Conservation (phyloP, 2,329 filamentous ascomycete species). For the Phymatotrichopsis omnivora region DNA sequence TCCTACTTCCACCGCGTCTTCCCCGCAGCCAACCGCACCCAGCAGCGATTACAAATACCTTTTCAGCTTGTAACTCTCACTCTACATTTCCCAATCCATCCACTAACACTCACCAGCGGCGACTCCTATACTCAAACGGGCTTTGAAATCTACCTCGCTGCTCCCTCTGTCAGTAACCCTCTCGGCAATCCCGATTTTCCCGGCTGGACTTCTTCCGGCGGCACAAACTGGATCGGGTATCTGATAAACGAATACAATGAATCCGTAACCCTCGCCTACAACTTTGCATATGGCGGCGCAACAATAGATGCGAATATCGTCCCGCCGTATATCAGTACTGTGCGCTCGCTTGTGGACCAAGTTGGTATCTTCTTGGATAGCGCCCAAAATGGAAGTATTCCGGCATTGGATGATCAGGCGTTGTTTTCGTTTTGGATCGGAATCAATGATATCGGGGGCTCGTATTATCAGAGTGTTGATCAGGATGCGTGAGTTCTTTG, state of each 20-base stretch:
- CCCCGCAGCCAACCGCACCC: neutral
- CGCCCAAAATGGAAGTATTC: conserved; percentile 34
- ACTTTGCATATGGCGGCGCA: conserved; percentile 47
- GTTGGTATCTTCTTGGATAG: conserved; percentile 39
- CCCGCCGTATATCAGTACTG: conserved; percentile 41
- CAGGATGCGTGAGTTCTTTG: conserved; percentile 16
- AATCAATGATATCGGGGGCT: conserved; percentile 47
- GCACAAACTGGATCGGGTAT: conserved; percentile 45
- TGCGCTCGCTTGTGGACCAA: conserved; percentile 45
- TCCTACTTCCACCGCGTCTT: neutral
- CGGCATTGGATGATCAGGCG: no score
- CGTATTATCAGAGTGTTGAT: conserved; percentile 33
- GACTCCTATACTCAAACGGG: conserved; percentile 52
- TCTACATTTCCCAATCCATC: conserved; percentile 14
- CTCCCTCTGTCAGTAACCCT: conserved; percentile 46
- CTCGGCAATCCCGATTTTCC: conserved; percentile 52
- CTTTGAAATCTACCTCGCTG: conserved; percentile 44
- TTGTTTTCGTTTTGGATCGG: conserved; percentile 46
- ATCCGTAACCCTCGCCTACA: conserved; percentile 43
- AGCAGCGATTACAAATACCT: conserved; percentile 8
- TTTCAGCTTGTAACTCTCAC: conserved; percentile 8
- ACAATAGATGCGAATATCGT: conserved; percentile 46
- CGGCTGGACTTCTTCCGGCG: conserved; percentile 43
- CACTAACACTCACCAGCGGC: conserved; percentile 36
- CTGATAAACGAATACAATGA: conserved; percentile 42